phyloP scores from a whole-genome alignment of 805 yeast genomes.

The Myxozyma geophila region DNA sequence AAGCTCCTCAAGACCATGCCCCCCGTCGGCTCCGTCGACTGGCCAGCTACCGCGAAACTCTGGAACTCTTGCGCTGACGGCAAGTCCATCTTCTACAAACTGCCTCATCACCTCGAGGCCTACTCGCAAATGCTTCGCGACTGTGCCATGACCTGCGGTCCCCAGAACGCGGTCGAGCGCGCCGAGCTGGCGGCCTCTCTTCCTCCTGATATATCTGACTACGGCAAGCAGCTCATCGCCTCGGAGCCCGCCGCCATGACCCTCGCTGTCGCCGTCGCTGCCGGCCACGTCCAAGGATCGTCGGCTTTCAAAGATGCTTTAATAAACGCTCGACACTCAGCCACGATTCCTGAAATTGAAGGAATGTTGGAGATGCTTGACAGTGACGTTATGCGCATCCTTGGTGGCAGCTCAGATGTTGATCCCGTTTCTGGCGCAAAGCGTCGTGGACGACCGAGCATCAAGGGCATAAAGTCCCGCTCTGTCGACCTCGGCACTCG shows the following conservation, averaged over 20 bases:
- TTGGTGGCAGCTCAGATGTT: slow-evolving; percentile 2
- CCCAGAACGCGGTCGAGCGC: not conserved
- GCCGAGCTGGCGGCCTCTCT: slow-evolving; percentile 1
- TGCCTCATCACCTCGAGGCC: slow-evolving; percentile 26
- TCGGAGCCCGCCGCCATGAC: slow-evolving; percentile 12
- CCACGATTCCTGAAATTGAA: slow-evolving; percentile 1
- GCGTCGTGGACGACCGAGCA: slow-evolving; percentile 22
- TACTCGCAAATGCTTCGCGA: slow-evolving; percentile 20
- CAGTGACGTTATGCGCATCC: slow-evolving; percentile 8
- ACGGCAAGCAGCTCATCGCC: not conserved
- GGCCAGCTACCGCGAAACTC: slow-evolving; percentile 13
- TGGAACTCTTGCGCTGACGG: slow-evolving; percentile 33
- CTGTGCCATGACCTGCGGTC: slow-evolving; percentile 8
- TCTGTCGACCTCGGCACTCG: not conserved
- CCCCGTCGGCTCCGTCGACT: slow-evolving; percentile 12
- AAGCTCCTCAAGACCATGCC: slow-evolving; percentile 16
- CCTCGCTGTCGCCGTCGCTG: slow-evolving; percentile 26
- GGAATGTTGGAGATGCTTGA: slow-evolving; percentile 10
- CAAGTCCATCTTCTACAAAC: slow-evolving; percentile 23
- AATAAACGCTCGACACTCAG: slow-evolving; percentile 16
- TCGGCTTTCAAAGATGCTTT: slow-evolving; percentile 16
- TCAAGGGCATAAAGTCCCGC: slow-evolving; percentile 9
- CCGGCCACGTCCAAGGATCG: slow-evolving; percentile 24
- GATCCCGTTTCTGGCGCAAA: slow-evolving; percentile 4
- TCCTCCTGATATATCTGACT: not conserved